Evolutionary conservation across 345 rosid species (phyloP), one percentile per base, ranked within the genome.

Genomic region (Eucalyptus grandis): DNA sequence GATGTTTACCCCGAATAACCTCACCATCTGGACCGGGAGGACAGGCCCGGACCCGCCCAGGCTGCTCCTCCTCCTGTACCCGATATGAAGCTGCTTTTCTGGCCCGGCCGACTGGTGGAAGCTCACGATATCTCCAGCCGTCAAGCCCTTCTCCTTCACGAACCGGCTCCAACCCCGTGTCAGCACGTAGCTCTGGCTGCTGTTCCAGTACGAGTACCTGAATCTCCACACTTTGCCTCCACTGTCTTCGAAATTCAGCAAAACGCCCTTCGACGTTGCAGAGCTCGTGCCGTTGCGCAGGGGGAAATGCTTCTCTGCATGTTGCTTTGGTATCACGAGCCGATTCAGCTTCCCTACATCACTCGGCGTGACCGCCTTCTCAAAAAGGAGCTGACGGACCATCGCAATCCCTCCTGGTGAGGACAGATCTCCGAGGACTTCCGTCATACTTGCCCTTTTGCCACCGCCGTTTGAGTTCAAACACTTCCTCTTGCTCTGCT

Each of bases 91-190:
- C 92, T 94, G 97, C 86, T 92, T 93, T 81, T 96, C 98, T 60
- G 91, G 90, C 11, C 97, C 98, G 34, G 96, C 96, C n/a, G 98
- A 98, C 90, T 95, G 94, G 87, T 92, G 97, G 89, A 98, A 98
- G 87, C 95, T 81, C 40, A 98, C 98, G 88, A 92, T 88, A 90
- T 98, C 99, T 43, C 99, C 99, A 89, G 99, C 97, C 87, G 93
- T 93, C 47, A 98, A 89, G 87, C 89, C 93, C 94, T 95, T 98
- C 92, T 97, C 99, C 92, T 95, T 96, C 11, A 98, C 99, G 86
- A 95, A 98, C 22, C 98, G 93, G 95, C 99, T 98, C 99, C 99
- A 98, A 14, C 99, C 99, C 92, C 96, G 96, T 3, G 99, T 98
- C 89, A 98, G 93, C 86, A 98, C 99, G 56, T 97, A 98, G 89